A percentile compares a stretch with the other conserved stretches of the same genome.
These are phyloP conservation scores for Cyathus striatus DNA, from an alignment of 768 basidiomycete genomes.

Conservation along the genomic window DNA sequence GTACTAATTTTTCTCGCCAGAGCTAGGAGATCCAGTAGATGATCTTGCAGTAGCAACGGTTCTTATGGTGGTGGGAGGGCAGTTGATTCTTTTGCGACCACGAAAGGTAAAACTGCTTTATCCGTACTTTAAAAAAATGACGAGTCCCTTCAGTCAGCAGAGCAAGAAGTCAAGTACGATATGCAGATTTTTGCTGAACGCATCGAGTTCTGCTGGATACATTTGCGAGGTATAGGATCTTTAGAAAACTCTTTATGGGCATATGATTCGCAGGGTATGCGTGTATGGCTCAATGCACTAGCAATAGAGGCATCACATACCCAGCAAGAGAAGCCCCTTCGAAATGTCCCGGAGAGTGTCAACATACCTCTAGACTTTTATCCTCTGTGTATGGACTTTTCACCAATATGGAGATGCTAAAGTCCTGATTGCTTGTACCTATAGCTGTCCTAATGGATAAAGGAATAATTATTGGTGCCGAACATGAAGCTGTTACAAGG, in stretches of 20 bases:
- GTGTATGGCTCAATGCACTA: constrained; percentile 95
- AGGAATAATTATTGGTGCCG: constrained; percentile 95
- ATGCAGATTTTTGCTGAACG: constrained; percentile 94
- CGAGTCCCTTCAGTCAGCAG: constrained; percentile 49
- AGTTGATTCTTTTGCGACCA: constrained; percentile 83
- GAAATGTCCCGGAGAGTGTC: constrained; percentile 86
- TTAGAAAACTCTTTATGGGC: constrained; percentile 98
- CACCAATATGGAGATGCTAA: background rate
- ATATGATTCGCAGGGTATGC: constrained; percentile 84
- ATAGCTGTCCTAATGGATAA: constrained; percentile 98
- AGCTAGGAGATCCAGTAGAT: constrained; percentile 89
- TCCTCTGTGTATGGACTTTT: constrained; percentile 71
- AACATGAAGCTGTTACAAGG: constrained; percentile 78
- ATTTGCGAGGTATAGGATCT: constrained; percentile 86
- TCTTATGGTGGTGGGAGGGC: constrained; percentile 91
- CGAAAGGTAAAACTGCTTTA: constrained; percentile 54
- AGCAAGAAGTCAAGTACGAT: constrained; percentile 92
- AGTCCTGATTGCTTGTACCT: constrained; percentile 6
- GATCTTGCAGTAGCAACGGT: constrained; percentile 94
- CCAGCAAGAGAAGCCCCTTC: constrained; percentile 26
- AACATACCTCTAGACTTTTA: constrained; percentile 93
- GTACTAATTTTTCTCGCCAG: constrained; percentile 34
- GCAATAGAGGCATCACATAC: constrained; percentile 67
- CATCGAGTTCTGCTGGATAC: constrained; percentile 99
- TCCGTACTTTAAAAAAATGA: background rate